Base-by-base conservation (phyloP, 441 rosid genomes). In the Macaranga tanarius region DNA sequence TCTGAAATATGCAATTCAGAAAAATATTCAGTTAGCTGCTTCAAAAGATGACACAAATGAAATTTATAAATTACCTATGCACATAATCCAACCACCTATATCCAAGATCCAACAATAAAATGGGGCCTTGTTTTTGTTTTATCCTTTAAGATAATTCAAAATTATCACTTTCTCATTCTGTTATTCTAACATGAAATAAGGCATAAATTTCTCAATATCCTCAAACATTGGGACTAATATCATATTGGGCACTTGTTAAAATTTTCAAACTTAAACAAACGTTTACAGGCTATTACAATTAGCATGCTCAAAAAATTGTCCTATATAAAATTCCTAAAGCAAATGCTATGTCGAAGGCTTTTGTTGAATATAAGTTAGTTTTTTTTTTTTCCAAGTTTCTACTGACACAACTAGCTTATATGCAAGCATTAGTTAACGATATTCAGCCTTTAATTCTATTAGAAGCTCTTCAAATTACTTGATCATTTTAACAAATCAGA, bases 1-100 rank as follows among this genome's bases (percentile, higher is more conserved):
- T 90, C 99, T 95, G 90, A 42, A 72, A 48, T 26, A 22, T 9
- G 11, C 7, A 52, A 45, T 31, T 73, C 23, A 66, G 31, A 47
- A 72, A 54, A 3, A 0, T 15, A 26, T 48, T 65, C 40, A 16
- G 23, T 10, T 3, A 10, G 16, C 17, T 25, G 34, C 47, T 28
- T 23, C 45, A 70, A 42, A 51, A 28, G 11, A 42, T 62, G 60
- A 42, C 44, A 63, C n/a, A 23, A 7, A n/a, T n/a, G 1, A 17
- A 38, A 40, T n/a, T 11, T 63, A 11, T 63, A 12, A 10, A 42
- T n/a, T 40, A 4, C 22, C 11, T 16, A 31, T 20, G 51, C 44
- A 17, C 63, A 59, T 67, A 67, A 15, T 20, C 51, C 50, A 22
- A 48, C 45, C 60, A 50, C 59, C 25, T 54, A 23, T 2, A 63